Percentiles rank a stretch among this genome's conserved stretches.
Evolutionary conservation across 1,284 basidiomycete species (phyloP).

Genomic region (Veloboletus limbatus): DNA sequence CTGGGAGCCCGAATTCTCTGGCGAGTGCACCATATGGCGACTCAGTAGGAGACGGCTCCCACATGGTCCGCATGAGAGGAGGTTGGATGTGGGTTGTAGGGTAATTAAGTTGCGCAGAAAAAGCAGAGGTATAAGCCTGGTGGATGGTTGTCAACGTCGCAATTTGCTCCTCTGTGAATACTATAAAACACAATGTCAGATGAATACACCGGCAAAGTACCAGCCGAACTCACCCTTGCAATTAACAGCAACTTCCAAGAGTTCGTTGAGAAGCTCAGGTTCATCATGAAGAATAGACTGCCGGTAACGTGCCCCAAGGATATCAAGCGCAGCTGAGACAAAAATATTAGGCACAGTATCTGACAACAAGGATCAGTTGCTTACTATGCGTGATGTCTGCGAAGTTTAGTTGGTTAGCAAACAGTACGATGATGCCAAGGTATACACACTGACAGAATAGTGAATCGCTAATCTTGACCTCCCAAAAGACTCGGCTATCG

Average conservation of each 20-base stretch:
- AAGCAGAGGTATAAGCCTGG: conserved; percentile 21
- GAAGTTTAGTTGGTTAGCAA: conserved; percentile 7
- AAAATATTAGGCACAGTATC: conserved; percentile 4
- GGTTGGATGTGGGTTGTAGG: conserved; percentile 10
- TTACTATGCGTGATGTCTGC: conserved; percentile 26
- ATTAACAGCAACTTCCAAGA: conserved; percentile 49
- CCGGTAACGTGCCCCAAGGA: conserved; percentile 35
- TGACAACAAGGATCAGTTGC: not conserved
- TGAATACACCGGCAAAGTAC: conserved; percentile 1
- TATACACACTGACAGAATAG: conserved; percentile 53
- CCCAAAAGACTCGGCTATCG: conserved; percentile 72
- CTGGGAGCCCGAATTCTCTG: conserved; percentile 68
- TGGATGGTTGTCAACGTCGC: conserved; percentile 38
- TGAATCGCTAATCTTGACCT: conserved; percentile 52
- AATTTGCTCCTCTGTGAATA: conserved; percentile 60
- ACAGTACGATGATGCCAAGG: not conserved
- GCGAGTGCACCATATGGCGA: conserved; percentile 52
- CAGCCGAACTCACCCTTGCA: conserved; percentile 49
- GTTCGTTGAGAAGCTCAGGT: conserved; percentile 42
- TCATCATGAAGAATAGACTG: conserved; percentile 39
- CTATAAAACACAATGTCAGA: conserved; percentile 33
- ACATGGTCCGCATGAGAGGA: conserved; percentile 22
- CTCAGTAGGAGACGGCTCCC: conserved; percentile 14
- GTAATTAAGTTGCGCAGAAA: conserved; percentile 13
- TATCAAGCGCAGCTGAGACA: conserved; percentile 31